A percentile compares a stretch with the other conserved stretches of the same genome.
These are phyloP conservation scores for Blastobotrys chiropterorum DNA, from an alignment of 805 yeast genomes.

Conservation along the genomic window DNA sequence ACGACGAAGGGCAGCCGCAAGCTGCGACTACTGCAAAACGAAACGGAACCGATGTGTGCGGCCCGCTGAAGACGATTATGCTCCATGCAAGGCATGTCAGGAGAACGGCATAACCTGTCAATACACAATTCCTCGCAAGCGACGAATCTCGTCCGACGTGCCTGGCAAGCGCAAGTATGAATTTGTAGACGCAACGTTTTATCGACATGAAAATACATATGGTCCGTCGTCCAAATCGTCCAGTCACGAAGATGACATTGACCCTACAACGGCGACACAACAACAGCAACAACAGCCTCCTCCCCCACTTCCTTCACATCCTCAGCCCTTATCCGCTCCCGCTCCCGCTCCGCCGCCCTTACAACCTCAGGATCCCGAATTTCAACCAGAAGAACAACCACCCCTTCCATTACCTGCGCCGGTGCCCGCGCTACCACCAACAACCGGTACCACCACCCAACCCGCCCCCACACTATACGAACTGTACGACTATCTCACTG, in stretches of 20 bases:
- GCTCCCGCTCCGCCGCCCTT: no score
- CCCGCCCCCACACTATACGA: no score
- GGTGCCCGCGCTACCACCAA: no score
- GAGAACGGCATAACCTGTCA: constrained; percentile 1
- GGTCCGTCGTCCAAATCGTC: no score
- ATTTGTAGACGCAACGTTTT: constrained; percentile 5
- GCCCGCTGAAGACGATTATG: background rate
- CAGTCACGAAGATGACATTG: background rate
- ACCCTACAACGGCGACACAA: background rate
- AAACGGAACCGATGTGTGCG: constrained; percentile 5
- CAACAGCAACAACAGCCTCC: background rate
- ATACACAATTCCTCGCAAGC: constrained; percentile 7
- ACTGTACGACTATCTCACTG: no score
- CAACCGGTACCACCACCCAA: no score
- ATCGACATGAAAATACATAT: no score
- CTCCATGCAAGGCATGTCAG: constrained; percentile 6
- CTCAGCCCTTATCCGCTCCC: no score
- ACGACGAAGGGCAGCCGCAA: constrained; percentile 6
- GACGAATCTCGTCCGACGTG: constrained; percentile 2
- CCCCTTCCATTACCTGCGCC: no score
- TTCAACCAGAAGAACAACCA: no score
- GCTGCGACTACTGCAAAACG: constrained; percentile 6
- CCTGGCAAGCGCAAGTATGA: constrained; percentile 5
- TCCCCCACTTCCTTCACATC: background rate
- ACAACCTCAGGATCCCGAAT: no score